Conservation (phyloP, 1,284 basidiomycete genomes). For the Trichosporon faecale region DNA sequence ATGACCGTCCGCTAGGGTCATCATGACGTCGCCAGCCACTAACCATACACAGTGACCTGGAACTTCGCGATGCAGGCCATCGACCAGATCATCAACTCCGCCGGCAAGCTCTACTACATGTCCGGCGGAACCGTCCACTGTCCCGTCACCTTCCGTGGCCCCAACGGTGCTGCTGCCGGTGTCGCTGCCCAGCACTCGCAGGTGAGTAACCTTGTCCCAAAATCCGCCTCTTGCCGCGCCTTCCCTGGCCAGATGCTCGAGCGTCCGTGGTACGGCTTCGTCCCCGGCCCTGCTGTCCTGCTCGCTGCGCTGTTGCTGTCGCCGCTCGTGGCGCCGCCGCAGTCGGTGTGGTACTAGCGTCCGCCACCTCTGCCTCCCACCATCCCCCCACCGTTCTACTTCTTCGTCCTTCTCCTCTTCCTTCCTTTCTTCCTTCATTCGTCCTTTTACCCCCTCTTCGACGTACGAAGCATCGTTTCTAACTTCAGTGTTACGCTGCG, state of each 20-base stretch:
- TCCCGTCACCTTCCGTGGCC: slow-evolving; percentile 98
- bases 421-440: background rate
- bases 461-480: too few species aligned
- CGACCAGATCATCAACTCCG: slow-evolving; percentile 99
- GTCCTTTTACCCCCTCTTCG: background rate
- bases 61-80: slow-evolving; percentile 67
- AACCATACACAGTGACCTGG: slow-evolving; percentile 45
- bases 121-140: slow-evolving; percentile 97
- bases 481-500: slow-evolving; percentile 72
- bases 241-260: background rate
- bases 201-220: slow-evolving; percentile 5
- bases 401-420: background rate
- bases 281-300: background rate
- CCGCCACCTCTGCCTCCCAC: background rate
- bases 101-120: slow-evolving; percentile 99
- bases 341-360: background rate
- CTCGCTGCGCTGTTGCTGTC: background rate
- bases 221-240: background rate
- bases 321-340: background rate
- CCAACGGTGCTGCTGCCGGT: slow-evolving; percentile 97
- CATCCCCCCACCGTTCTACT: background rate
- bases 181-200: slow-evolving; percentile 82
- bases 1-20: background rate
- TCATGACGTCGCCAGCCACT: slow-evolving; percentile 12
- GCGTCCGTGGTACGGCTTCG: background rate